A percentile compares a stretch with the other conserved stretches of the same genome.
Conservation (phyloP, 2,329 filamentous ascomycete genomes). For the Alternaria incomplexa region DNA sequence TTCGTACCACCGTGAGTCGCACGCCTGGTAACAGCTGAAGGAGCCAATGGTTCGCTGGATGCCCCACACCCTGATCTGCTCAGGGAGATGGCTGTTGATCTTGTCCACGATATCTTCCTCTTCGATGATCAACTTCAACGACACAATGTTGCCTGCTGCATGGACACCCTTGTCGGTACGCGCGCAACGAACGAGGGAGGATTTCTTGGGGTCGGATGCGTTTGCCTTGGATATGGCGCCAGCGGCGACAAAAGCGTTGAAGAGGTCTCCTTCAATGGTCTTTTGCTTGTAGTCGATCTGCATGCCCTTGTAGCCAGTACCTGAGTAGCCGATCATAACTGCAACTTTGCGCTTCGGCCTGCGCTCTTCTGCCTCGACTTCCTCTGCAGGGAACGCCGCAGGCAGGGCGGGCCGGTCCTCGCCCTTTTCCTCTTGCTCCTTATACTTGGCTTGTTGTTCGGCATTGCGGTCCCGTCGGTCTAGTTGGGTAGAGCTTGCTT, state of each 20-base stretch:
- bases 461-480: conserved; percentile 56
- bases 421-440: conserved; percentile 46
- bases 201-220: conserved; percentile 95
- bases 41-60: conserved; percentile 86
- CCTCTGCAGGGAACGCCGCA: conserved; percentile 71
- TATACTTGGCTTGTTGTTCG: conserved; percentile 48
- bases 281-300: conserved; percentile 80
- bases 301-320: conserved; percentile 96
- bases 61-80: conserved; percentile 95
- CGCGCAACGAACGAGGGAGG: conserved; percentile 89
- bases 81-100: conserved; percentile 84
- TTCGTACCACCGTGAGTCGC: conserved; percentile 96
- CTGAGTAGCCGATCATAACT: conserved; percentile 92
- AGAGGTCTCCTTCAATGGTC: conserved; percentile 95
- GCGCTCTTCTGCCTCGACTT: conserved; percentile 85
- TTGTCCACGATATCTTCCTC: conserved; percentile 85
- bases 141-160: conserved; percentile 93
- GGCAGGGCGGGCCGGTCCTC: conserved; percentile 58
- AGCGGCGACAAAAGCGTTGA: conserved; percentile 87
- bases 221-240: conserved; percentile 97
- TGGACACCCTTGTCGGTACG: conserved; percentile 98
- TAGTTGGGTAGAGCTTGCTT: conserved; percentile 53
- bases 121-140: conserved; percentile 93
- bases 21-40: conserved; percentile 94
- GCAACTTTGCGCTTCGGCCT: conserved; percentile 96